Evolutionary conservation across 805 yeast genomes (phyloP).

Genomic region (Nakazawaea wyomingensis): DNA sequence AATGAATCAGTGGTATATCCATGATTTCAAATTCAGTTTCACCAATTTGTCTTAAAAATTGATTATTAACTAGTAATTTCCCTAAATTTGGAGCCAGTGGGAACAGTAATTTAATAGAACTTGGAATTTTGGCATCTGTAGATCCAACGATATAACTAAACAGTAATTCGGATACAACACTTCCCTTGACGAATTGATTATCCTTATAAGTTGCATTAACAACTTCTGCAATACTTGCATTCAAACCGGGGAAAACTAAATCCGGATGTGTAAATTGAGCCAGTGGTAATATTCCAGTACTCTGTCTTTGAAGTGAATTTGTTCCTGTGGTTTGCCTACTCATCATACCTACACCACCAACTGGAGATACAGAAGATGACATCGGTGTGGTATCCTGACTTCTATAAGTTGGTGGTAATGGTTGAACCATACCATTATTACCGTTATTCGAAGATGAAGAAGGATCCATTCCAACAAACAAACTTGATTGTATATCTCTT

Average conservation of each 20-base stretch:
- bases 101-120: constrained; percentile 33
- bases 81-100: constrained; percentile 36
- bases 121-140: constrained; percentile 21
- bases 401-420: constrained; percentile 19
- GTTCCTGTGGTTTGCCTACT: constrained; percentile 42
- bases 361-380: neutral
- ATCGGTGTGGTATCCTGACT: neutral
- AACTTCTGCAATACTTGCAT: constrained; percentile 82
- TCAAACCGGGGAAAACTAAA: constrained; percentile 57
- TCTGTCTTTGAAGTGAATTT: constrained; percentile 26
- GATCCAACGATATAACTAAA: constrained; percentile 51
- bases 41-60: constrained; percentile 42
- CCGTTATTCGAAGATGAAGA: constrained; percentile 29
- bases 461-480: constrained; percentile 39
- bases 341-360: constrained; percentile 15
- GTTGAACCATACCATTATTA: too few relatives aligned
- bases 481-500: constrained; percentile 39
- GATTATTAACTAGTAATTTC: constrained; percentile 45
- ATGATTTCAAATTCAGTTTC: constrained; percentile 35
- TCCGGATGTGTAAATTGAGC: constrained; percentile 43
- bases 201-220: constrained; percentile 69
- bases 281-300: constrained; percentile 22
- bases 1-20: constrained; percentile 45
- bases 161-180: constrained; percentile 82
- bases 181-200: constrained; percentile 55